Base-by-base conservation (phyloP, 345 rosid genomes). In the Citrus inodora region DNA sequence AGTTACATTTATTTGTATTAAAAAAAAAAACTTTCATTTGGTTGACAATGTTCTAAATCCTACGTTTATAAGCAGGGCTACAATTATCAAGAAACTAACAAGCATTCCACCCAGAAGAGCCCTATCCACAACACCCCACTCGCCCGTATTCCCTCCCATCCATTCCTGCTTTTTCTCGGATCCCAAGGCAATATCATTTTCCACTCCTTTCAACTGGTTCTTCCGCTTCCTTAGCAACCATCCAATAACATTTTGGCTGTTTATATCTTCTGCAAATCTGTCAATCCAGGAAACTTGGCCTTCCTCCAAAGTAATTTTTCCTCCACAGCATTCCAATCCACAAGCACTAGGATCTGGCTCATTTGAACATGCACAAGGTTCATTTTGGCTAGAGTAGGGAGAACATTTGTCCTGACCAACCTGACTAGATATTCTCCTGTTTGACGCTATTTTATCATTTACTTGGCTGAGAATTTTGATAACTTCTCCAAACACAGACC, bases 401-500 rank as follows among this genome's bases (percentile, higher is more conserved):
- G 85, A 83, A 76, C 77, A 55, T 38, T 76, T 82, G 21, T 80
- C 86, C 56, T 78, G 85, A n/a, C 78, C 63, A 51, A 80, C 86
- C 60, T 79, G 86, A n/a, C 80, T 66, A 51, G 70, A 70, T 28
- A 63, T 73, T 51, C 76, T 81, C 75, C 67, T 62, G 74, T 60
- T 16, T 3, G 82, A 71, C 80, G 55, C 71, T 37, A 61, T 71
- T 80, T 80, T 70, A 51, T 35, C 37, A 35, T 80, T 74, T 68
- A 42, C 11, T 76, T 78, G 81, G 83, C 40, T 74, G 51, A 91
- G 70, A 69, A 80, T 82, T 82, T 96, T 91, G 37, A 91, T 91
- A 71, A 92, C 94, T 67, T 94, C 91, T 37, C 95, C 98, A 19
- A 92, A 92, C 74, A 92, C 95, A 13, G 97, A 94, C 99, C 98